Evolutionary conservation across 1,139 yeast genomes (phyloP), one percentile per base, ranked within the genome.

Genomic region (Candida sojae): DNA sequence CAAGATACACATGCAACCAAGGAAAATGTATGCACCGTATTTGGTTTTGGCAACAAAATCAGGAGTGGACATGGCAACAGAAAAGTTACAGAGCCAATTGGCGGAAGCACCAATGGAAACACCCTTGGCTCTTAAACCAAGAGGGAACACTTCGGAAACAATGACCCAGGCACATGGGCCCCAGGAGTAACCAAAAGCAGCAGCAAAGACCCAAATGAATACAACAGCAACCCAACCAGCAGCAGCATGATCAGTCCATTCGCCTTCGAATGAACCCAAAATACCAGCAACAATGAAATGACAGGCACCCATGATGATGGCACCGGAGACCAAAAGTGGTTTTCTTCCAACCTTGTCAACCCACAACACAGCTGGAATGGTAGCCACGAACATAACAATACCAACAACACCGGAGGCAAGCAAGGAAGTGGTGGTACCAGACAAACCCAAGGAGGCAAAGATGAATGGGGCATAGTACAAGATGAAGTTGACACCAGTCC

Each of bases 401-500:
- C 84, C 73, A 54, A 77, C 77, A 34, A 80, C 79, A 65, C 86
- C 86, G 53, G 84, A 83, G 4, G 60, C 64, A 39, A 59, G 51
- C 32, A 59, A 54, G n/a, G 61, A 58, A 17, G 59, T 58, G 31
- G 61, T 59, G 30, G 48, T 58, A 12, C 54, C 51, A 29, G 47
- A 49, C 43, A 58, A 53, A 17, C 61, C 61, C 38, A 58, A 53
- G 25, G 53, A 53, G 21, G 50, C 45, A 43, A 60, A 61, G 35
- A 61, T 60, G 5, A 59, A 57, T 25, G 64, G 63, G 3, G 90
- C 89, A 59, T 84, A 85, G 63, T 85, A 86, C 58, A 85, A 84
- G 50, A 85, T 84, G 58, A 86, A 86, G 62, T 85, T 86, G 54
- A 84, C 84, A 11, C 91, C 90, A 1, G 87, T 79, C 58, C 85